These are phyloP conservation scores for Erucastrum elatum DNA, from an alignment of 345 rosid species.

Conservation along the genomic window DNA sequence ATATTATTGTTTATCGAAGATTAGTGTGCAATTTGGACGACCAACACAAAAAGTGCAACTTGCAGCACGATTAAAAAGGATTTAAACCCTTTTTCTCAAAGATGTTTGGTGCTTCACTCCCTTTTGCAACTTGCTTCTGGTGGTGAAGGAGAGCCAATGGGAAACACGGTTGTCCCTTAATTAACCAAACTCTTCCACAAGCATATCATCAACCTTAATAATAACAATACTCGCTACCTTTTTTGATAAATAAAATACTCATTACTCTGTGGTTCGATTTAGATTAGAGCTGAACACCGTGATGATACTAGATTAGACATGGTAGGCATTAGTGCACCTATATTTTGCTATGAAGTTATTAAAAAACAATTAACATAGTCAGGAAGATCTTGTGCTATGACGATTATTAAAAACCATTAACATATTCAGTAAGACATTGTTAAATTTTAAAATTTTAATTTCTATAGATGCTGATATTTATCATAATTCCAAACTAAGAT, in stretches of 20 bases:
- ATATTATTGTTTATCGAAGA: slow-evolving; percentile 6
- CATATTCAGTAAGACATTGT: not conserved
- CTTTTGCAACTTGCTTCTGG: slow-evolving; percentile 40
- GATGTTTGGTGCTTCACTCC: slow-evolving; percentile 23
- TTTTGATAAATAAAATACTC: not conserved
- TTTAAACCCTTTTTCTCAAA: not conserved
- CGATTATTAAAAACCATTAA: not conserved
- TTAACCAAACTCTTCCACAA: not conserved
- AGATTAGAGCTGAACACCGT: slow-evolving; percentile 8
- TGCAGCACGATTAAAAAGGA: slow-evolving; percentile 23
- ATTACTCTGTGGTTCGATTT: slow-evolving; percentile 5
- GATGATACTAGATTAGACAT: not conserved
- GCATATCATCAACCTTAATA: slow-evolving; percentile 2
- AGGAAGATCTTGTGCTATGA: too few relatives aligned
- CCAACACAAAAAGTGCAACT: slow-evolving; percentile 17
- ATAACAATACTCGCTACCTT: not conserved
- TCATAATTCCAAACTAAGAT: not conserved
- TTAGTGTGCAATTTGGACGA: slow-evolving; percentile 18
- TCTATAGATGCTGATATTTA: not conserved
- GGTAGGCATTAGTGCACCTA: not conserved
- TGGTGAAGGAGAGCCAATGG: slow-evolving; percentile 32
- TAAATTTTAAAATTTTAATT: not conserved
- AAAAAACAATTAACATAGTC: too few relatives aligned
- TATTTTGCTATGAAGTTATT: too few relatives aligned
- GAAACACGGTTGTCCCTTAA: slow-evolving; percentile 18